Evolutionary conservation across 352 stramenopile genomes (phyloP).

Genomic region (Pythium coloratum): DNA sequence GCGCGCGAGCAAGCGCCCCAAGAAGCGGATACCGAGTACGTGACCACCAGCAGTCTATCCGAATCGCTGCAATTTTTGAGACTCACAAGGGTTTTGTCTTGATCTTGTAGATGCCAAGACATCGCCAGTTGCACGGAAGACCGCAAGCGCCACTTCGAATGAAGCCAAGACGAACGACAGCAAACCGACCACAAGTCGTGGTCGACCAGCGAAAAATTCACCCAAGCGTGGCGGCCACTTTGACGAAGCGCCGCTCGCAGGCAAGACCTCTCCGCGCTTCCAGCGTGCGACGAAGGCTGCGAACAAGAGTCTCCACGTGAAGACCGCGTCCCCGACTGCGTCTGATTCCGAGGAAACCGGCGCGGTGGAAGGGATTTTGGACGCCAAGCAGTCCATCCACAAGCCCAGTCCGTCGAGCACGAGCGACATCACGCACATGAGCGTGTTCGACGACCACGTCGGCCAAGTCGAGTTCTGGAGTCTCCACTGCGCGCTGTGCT

Average conservation of each 20-base stretch:
- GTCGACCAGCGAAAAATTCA: constrained; percentile 3
- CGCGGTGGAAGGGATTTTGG: background rate
- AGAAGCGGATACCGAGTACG: constrained; percentile 33
- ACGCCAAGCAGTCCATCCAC: constrained; percentile 16
- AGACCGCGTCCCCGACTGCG: constrained; percentile 13
- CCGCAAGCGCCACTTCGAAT: constrained; percentile 5
- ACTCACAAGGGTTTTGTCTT: background rate
- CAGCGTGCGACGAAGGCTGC: constrained; percentile 4
- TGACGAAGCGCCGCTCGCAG: background rate
- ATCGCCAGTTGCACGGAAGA: constrained; percentile 20
- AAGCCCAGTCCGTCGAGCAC: constrained; percentile 57
- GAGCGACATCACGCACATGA: constrained; percentile 46
- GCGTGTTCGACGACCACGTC: constrained; percentile 33
- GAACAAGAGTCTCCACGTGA: constrained; percentile 21
- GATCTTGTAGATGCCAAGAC: constrained; percentile 16
- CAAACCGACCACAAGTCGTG: constrained; percentile 2
- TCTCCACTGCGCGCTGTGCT: constrained; percentile 67
- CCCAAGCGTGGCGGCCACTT: constrained; percentile 2
- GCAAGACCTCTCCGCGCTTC: constrained; percentile 8
- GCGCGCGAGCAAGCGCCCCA: constrained; percentile 24
- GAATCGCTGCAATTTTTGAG: background rate
- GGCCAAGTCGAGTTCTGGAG: constrained; percentile 34
- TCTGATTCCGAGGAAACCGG: constrained; percentile 5
- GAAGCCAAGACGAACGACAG: background rate
- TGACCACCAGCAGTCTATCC: background rate